Base-by-base conservation (phyloP, 768 basidiomycete genomes). In the Boletus coccyginus region DNA sequence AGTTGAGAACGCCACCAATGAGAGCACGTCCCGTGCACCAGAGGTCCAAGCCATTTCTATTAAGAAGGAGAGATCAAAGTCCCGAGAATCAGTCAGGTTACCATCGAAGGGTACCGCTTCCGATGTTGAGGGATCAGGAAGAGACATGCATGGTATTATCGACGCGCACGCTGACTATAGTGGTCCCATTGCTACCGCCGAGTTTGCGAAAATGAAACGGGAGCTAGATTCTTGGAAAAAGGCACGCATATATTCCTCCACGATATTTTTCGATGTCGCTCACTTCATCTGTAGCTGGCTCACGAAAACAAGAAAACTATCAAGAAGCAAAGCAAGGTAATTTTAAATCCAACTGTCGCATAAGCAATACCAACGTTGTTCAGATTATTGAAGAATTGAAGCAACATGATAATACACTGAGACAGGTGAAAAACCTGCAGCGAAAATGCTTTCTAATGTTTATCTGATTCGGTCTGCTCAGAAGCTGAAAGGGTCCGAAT, bases 291-390 rank as follows among this genome's bases (percentile, higher is more conserved):
- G 7, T 39, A 77, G 74, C 63, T 77, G 27, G 63, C 75, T 7
- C 69, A 74, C 21, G 79, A 83, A 17, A 72, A 66, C 52, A 83
- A 77, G 68, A 87, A 81, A 61, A 64, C 62, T 0, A 65, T 76
- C 0, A 85, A 78, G 71, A 82, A 81, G 55, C 82, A 87, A 58
- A 71, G 62, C 46, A 87, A 86, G 78, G 86, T 84, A 27, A 50
- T 64, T 57, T 16, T n/a, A 24, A 27, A 38, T 32, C 3, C 11
- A 17, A 19, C 12, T 36, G 2, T 52, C 4, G 4, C 9, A 21
- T 14, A 8, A 29, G 45, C 9, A 32, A 17, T 38, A 40, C 36
- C 62, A 35, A 72, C 41, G 9, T 7, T 16, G 29, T 19, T 9
- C 33, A 86, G 85, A 73, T 74, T 59, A 78, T 85, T 29, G 81